Conservation (phyloP, 345 rosid genomes). For the Acer campestre region DNA sequence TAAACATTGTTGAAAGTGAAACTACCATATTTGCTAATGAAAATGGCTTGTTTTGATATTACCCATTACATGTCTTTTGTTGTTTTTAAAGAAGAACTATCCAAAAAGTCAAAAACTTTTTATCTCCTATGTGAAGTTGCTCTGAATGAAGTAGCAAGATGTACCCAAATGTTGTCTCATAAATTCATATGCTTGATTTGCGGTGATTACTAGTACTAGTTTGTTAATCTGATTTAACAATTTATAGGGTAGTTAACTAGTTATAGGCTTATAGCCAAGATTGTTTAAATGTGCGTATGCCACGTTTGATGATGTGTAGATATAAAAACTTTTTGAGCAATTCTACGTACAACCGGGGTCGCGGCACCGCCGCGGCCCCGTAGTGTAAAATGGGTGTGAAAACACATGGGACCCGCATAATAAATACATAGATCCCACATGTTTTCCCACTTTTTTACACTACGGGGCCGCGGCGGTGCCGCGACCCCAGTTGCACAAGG, state of each 20-base stretch:
- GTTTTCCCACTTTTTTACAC: too few relatives aligned
- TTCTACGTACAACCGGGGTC: too few relatives aligned
- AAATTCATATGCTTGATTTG: not conserved
- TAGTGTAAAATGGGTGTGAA: too few relatives aligned
- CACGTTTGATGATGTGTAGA: constrained; percentile 21
- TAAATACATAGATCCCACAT: too few relatives aligned
- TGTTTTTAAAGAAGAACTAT: too few relatives aligned
- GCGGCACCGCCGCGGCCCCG: too few relatives aligned
- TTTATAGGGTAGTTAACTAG: constrained; percentile 31
- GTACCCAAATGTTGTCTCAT: not conserved
- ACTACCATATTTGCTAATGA: not conserved
- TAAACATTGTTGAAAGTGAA: too few relatives aligned
- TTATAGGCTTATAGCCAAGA: constrained; percentile 20
- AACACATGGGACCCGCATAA: too few relatives aligned
- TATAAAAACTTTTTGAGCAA: too few relatives aligned
- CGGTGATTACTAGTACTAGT: not conserved
- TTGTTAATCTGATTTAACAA: not conserved
- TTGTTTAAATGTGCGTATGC: constrained; percentile 27
- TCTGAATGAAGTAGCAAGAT: not conserved
- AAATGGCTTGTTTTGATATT: not conserved
- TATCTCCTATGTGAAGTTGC: not conserved
- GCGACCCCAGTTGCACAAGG: too few relatives aligned
- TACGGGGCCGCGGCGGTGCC: too few relatives aligned
- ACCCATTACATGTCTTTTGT: not conserved
- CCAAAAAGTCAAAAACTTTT: not conserved